A percentile compares a stretch with the other conserved stretches of the same genome.
These are phyloP conservation scores for Metschnikowia kunwiensis DNA, from an alignment of 805 yeast genomes.

Conservation along the genomic window DNA sequence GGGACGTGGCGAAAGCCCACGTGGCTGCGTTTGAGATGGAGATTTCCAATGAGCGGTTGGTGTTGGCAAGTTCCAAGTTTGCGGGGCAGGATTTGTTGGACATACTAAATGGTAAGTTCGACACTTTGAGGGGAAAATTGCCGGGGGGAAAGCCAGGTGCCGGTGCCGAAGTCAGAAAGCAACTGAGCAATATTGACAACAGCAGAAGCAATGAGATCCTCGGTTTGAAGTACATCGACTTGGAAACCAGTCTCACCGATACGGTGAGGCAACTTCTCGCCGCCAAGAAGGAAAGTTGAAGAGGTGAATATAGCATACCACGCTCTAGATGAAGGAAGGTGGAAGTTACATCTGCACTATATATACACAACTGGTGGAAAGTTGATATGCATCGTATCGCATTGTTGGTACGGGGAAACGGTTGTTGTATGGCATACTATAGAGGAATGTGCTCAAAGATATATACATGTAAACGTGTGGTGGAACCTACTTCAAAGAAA, in stretches of 20 bases:
- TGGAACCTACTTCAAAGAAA: no score
- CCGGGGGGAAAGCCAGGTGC: constrained; percentile 42
- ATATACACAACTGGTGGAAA: not conserved
- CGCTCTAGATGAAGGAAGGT: no score
- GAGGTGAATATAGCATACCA: no score
- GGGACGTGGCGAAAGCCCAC: constrained; percentile 23
- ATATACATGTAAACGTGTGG: no score
- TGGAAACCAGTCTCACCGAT: constrained; percentile 42
- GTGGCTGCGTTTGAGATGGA: constrained; percentile 19
- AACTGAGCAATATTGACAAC: constrained; percentile 30
- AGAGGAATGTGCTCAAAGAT: no score
- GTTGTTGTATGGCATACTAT: no score
- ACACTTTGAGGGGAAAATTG: constrained; percentile 38
- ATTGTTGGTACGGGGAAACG: no score
- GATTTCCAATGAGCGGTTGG: constrained; percentile 27
- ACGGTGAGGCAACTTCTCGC: constrained; percentile 39
- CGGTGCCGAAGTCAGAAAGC: constrained; percentile 22
- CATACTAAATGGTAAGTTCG: constrained; percentile 37
- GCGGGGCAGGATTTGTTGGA: constrained; percentile 32
- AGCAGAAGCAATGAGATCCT: constrained; percentile 34
- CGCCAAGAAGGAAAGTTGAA: constrained; percentile 12
- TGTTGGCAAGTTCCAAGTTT: constrained; percentile 24
- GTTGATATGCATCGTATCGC: not conserved
- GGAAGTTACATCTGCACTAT: no score
- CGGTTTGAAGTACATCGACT: constrained; percentile 36